Conservation (phyloP, 257 asterid genomes). For the Catharanthus roseus region DNA sequence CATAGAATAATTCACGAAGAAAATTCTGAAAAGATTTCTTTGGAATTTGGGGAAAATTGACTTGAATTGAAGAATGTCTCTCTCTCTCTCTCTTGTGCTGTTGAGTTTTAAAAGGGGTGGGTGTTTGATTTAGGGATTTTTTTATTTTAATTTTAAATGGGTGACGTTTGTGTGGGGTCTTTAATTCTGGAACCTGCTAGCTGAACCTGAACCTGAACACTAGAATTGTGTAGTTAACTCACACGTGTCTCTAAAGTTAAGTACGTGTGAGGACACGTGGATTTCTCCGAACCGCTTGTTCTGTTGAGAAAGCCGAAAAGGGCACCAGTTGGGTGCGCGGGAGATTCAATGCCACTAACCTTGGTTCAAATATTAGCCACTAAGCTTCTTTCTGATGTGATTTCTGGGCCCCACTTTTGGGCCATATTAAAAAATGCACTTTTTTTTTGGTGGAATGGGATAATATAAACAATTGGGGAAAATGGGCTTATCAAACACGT, state of each 20-base stretch:
- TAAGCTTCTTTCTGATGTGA: background rate
- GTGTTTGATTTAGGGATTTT: too few relatives aligned
- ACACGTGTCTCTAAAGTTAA: conserved; percentile 23
- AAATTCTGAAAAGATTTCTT: background rate
- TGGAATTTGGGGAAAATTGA: background rate
- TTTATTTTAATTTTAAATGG: too few relatives aligned
- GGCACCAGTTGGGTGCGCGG: conserved; percentile 25
- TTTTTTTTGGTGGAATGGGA: too few relatives aligned
- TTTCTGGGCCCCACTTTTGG: background rate
- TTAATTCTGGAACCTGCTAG: conserved; percentile 37
- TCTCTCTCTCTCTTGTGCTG: too few relatives aligned
- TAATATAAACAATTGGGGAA: too few relatives aligned
- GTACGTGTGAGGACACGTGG: conserved; percentile 19
- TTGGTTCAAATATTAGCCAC: conserved; percentile 6
- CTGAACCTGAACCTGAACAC: too few relatives aligned
- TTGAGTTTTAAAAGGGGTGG: too few relatives aligned
- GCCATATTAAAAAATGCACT: too few relatives aligned
- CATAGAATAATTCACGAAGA: background rate
- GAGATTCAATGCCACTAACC: conserved; percentile 2
- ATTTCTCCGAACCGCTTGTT: background rate
- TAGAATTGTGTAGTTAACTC: conserved; percentile 13
- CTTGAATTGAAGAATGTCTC: too few relatives aligned
- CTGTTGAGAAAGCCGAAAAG: too few relatives aligned
- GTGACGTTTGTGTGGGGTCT: conserved; percentile 11
- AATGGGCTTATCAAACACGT: too few relatives aligned